Conservation (phyloP, 345 rosid species). For the Nasturtium officinale region DNA sequence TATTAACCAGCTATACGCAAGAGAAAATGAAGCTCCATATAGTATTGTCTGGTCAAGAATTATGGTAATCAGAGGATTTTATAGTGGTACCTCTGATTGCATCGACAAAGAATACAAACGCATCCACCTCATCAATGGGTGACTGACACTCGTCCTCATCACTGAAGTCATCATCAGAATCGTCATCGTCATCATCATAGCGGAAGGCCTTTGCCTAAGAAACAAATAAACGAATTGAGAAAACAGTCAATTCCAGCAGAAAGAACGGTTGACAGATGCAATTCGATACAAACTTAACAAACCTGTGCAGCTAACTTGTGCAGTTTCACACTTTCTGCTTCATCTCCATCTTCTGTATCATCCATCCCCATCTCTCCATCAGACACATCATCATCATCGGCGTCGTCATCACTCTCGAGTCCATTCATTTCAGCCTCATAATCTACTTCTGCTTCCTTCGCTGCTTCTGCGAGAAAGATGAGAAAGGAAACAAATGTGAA, state of each 20-base stretch:
- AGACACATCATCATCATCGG: slow-evolving; percentile 77
- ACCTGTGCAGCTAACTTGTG: slow-evolving; percentile 95
- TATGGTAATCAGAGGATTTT: neutral
- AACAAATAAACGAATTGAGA: neutral
- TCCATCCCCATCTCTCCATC: slow-evolving; percentile 97
- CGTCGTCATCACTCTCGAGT: slow-evolving; percentile 83
- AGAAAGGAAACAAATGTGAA: slow-evolving; percentile 6
- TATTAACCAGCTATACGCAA: neutral
- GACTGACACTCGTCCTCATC: slow-evolving; percentile 95
- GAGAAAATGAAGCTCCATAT: neutral
- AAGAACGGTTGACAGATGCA: neutral
- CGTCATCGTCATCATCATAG: slow-evolving; percentile 60
- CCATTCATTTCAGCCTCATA: slow-evolving; percentile 96
- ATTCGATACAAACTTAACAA: slow-evolving; percentile 19
- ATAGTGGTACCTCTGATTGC: slow-evolving; percentile 68
- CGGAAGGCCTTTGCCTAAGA: slow-evolving; percentile 71
- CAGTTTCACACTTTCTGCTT: slow-evolving; percentile 77
- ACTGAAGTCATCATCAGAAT: slow-evolving; percentile 86
- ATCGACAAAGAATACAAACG: slow-evolving; percentile 89
- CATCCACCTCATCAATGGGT: slow-evolving; percentile 97
- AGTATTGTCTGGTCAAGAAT: neutral
- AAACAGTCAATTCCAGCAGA: neutral
- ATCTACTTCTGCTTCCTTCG: slow-evolving; percentile 76
- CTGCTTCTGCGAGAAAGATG: slow-evolving; percentile 63
- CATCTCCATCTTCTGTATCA: slow-evolving; percentile 96